Evolutionary conservation across 371 early-diverging fungal species (phyloP), one percentile per base, ranked within the genome.

Genomic region (Saksenaea vasiformis): DNA sequence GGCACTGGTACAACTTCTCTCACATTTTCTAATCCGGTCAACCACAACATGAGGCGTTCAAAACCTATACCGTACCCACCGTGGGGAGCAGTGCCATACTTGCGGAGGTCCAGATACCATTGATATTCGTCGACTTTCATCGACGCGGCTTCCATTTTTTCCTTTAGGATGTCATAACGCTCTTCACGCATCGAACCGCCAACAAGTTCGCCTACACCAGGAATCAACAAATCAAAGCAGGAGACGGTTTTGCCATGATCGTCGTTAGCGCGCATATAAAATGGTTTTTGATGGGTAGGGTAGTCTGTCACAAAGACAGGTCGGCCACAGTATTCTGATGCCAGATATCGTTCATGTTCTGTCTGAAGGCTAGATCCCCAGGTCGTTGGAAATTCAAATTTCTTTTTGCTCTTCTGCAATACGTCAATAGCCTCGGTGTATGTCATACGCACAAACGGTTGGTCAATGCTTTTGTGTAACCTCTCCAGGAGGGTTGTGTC

Each of bases 51-150:
- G 35, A 89, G 87, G 11, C 98, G 79, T 71, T 97, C 98, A 62
- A 97, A 89, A 0, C 98, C 98, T 62, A 97, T 78, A 13, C 98
- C 98, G 79, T 90, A 97, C 15, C 98, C 98, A 26, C 94, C 97
- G 71, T 96, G 96, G 34, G 96, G 95, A 0, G 87, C 88, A 4
- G 84, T 80, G 13, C 96, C 96, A 64, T 80, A 97, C 67, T 85
- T 84, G 64, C 96, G 82, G 61, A 96, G 70, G 67, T 95, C 93
- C 56, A 92, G 64, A 74, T 97, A 97, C 96, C 97, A 97, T 60
- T 89, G 80, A 61, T 90, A 86, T 17, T 88, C 90, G 4, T 87
- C 86, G 44, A 76, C 61, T n/a, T 84, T 74, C 72, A 93, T 73
- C 2, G 87, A 83, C 17, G 82, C 83, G 0, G 69, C 72, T 17